phyloP scores from a whole-genome alignment of 2,329 filamentous ascomycete species.

The Cercospora sp. region DNA sequence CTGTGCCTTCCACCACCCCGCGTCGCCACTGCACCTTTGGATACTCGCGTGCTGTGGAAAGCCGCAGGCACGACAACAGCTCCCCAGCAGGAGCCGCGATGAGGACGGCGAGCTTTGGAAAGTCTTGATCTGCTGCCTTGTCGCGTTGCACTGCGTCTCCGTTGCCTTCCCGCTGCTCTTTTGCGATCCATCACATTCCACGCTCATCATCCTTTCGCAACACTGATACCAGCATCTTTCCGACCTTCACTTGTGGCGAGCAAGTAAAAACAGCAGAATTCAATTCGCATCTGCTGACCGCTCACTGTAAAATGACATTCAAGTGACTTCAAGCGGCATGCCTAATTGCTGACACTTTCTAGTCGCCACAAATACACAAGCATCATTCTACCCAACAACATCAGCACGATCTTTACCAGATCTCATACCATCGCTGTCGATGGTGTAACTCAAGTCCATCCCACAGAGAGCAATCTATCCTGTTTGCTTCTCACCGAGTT shows the following conservation, averaged over 20 bases:
- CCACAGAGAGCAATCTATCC: neutral
- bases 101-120: neutral
- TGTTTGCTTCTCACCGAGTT: slow-evolving; percentile 7
- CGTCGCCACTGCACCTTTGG: neutral
- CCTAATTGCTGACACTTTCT: neutral
- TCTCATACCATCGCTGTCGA: neutral
- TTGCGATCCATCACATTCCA: neutral
- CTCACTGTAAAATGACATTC: neutral
- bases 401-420: neutral
- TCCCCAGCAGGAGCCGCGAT: neutral
- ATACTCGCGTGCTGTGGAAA: neutral
- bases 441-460: neutral
- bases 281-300: neutral
- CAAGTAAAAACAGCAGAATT: neutral
- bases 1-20: neutral
- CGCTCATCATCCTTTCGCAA: neutral
- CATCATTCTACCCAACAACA: neutral
- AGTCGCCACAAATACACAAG: neutral
- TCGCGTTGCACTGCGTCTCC: neutral
- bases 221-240: neutral
- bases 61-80: neutral
- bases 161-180: neutral
- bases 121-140: neutral
- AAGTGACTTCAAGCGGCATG: neutral
- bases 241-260: neutral